These are phyloP conservation scores for Oryza glaberrima DNA, from an alignment of 176 grass and related monocot genomes.

Conservation along the genomic window DNA sequence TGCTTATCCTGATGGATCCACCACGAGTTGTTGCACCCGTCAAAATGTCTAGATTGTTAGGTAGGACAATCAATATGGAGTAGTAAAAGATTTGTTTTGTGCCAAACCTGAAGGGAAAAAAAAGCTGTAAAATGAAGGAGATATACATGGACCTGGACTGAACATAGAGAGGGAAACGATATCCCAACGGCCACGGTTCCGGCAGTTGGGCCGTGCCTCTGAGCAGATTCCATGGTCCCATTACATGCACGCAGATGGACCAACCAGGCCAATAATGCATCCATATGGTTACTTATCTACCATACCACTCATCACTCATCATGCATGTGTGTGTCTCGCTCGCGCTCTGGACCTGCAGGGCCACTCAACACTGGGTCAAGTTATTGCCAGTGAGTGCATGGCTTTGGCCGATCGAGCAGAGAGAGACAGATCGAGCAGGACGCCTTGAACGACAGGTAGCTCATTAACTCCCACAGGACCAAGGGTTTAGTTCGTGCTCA, in stretches of 20 bases:
- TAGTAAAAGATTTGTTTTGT: background rate
- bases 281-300: background rate
- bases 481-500: slow-evolving; percentile 1
- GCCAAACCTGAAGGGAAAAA: background rate
- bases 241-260: background rate
- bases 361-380: background rate
- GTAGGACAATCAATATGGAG: background rate
- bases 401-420: background rate
- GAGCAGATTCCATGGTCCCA: slow-evolving; percentile 29
- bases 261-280: slow-evolving; percentile 18
- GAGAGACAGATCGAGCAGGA: background rate
- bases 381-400: background rate
- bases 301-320: background rate
- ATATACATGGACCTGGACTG: background rate
- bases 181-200: slow-evolving; percentile 46
- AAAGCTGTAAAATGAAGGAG: background rate
- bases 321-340: background rate
- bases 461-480: slow-evolving; percentile 2
- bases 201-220: slow-evolving; percentile 26
- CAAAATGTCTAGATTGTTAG: no score
- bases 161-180: slow-evolving; percentile 24
- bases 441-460: background rate
- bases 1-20: no score
- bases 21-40: no score
- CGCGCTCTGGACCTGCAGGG: background rate